Base-by-base conservation (phyloP, 768 basidiomycete genomes). In the Ramaria rubella region DNA sequence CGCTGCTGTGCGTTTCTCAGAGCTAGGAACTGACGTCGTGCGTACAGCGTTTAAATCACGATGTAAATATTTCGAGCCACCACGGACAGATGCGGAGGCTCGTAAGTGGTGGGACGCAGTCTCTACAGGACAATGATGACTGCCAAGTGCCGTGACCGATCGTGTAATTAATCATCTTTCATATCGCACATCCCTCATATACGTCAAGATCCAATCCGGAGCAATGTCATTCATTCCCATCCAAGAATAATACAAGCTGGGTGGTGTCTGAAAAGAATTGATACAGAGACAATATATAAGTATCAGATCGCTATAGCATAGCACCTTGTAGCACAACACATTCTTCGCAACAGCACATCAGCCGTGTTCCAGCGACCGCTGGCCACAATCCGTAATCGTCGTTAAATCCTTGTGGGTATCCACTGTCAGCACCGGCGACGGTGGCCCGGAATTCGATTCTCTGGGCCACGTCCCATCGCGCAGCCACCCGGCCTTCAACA, bases 61-160 rank as follows among this genome's bases (percentile, higher is more conserved):
- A 49, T 93, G 90, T 72, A 81, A 79, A 65, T 90, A 86, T 67
- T 93, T 90, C 68, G 72, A 76, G 49, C 87, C 87, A 6, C 84
- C 88, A 51, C 12, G 33, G 24, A 48, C 58, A 17, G 63, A 65
- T 48, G 19, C 44, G 7, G 65, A 66, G 42, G 60, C 58, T 14
- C 42, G 64, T 29, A 54, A 59, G 38, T 67, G 65, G 65, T 67
- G 65, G 65, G 63, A 65, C 34, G 31, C 36, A 11, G 56, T 49
- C 1, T 44, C 38, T 30, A 52, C 59, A 3, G 43, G 43, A 4
- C 55, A 50, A 51, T 59, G n/a, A n/a, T n/a, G 45, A 54, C 21
- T 38, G n/a, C 14, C 14, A 6, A 42, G 40, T 7, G 8, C 11
- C n/a, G n/a, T n/a, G n/a, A n/a, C n/a, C n/a, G 36, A 38, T 38